Conservation (phyloP, 345 rosid species). For the Clausena lansium region DNA sequence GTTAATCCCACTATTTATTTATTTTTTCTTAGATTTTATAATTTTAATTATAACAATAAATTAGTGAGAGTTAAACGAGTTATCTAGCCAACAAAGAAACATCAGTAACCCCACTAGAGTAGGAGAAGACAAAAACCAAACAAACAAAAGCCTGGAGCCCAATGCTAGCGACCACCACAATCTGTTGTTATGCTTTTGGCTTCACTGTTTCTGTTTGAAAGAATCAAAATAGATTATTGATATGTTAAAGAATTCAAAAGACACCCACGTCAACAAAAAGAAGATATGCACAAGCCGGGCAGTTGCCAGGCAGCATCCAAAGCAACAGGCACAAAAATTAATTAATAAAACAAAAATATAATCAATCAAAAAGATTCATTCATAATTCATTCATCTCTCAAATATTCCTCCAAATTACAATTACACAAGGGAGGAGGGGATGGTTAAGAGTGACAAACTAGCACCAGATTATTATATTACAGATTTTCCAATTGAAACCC, state of each 20-base stretch:
- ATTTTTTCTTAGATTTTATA: too few species aligned
- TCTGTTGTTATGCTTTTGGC: background rate
- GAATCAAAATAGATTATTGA: background rate
- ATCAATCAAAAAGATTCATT: background rate
- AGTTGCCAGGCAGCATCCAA: background rate
- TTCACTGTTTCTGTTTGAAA: background rate
- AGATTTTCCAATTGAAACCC: background rate
- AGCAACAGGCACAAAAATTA: background rate
- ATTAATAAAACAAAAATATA: background rate
- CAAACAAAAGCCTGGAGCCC: background rate
- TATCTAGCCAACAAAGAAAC: background rate
- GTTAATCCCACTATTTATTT: too few species aligned
- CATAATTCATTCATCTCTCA: constrained; percentile 14
- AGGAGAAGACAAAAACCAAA: background rate
- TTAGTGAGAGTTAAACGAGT: too few species aligned
- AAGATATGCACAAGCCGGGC: background rate
- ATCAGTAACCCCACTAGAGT: background rate
- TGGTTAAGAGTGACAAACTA: background rate
- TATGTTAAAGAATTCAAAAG: background rate
- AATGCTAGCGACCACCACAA: background rate
- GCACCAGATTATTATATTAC: background rate
- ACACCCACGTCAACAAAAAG: background rate
- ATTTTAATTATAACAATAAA: too few species aligned
- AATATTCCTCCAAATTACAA: constrained; percentile 15
- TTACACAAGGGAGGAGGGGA: constrained; percentile 14